Conservation (phyloP, 1,284 basidiomycete genomes). For the Cutaneotrichosporon mucoides region DNA sequence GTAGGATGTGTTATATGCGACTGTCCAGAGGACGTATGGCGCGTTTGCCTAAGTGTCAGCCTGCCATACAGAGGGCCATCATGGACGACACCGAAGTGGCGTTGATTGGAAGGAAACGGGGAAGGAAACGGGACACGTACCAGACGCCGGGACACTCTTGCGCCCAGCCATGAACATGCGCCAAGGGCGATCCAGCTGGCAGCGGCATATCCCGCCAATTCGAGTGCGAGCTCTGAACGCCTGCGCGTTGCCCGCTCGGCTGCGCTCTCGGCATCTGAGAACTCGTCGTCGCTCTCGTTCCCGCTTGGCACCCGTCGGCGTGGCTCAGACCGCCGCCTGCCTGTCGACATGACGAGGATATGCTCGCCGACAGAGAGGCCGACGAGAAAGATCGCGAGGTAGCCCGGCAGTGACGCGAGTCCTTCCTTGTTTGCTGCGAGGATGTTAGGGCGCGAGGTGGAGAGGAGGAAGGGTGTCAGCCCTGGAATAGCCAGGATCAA, state of each 20-base stretch:
- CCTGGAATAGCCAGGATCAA: constrained; percentile 56
- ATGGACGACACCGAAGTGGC: neutral
- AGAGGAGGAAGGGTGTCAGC: constrained; percentile 63
- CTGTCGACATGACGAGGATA: constrained; percentile 61
- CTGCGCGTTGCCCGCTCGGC: constrained; percentile 53
- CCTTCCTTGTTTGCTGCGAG: constrained; percentile 91
- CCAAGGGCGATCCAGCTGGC: constrained; percentile 71
- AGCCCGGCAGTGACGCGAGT: constrained; percentile 75
- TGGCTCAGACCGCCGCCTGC: neutral
- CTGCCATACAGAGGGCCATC: neutral
- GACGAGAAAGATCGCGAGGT: constrained; percentile 81
- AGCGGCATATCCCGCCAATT: constrained; percentile 69
- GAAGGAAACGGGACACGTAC: constrained; percentile 51
- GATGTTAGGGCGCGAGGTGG: constrained; percentile 59
- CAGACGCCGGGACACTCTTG: constrained; percentile 66
- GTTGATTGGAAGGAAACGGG: too few species aligned
- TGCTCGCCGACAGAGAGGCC: constrained; percentile 79
- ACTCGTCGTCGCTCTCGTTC: constrained; percentile 7
- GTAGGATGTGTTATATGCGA: constrained; percentile 84
- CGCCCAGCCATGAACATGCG: constrained; percentile 37
- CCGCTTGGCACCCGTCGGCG: neutral
- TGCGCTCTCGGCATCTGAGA: neutral
- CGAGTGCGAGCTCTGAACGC: constrained; percentile 62
- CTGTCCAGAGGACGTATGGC: constrained; percentile 83
- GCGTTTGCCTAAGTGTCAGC: constrained; percentile 66